A percentile compares a stretch with the other conserved stretches of the same genome.
Conservation (phyloP, 2,329 filamentous ascomycete species). For the Alternaria brassicicola region DNA sequence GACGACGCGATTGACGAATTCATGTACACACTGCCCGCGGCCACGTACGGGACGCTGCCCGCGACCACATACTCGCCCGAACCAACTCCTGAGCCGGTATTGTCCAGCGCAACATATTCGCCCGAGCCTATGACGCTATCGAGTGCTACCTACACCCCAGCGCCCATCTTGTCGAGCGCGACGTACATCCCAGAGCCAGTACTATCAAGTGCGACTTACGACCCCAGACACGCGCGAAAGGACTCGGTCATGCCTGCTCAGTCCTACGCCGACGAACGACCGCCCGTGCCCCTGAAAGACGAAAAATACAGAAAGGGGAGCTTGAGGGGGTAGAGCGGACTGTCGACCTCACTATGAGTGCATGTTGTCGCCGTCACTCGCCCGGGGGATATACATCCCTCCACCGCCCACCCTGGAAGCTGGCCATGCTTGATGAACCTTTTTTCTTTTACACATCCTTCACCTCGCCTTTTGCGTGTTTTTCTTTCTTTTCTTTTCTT, state of each 20-base stretch:
- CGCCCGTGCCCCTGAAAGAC: conserved; percentile 12
- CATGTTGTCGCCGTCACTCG: no score
- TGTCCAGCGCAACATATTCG: conserved; percentile 16
- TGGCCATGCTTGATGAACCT: background rate
- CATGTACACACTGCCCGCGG: conserved; percentile 23
- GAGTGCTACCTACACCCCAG: conserved; percentile 16
- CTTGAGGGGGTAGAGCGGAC: conserved; percentile 2
- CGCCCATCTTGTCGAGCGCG: conserved; percentile 10
- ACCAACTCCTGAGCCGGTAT: background rate
- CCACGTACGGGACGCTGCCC: conserved; percentile 19
- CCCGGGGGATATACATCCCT: no score
- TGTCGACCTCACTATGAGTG: no score
- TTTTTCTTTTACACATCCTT: no score
- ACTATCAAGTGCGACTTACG: conserved; percentile 14
- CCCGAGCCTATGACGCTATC: conserved; percentile 2
- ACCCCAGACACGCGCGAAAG: conserved; percentile 22
- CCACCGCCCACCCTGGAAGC: no score
- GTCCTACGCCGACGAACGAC: conserved; percentile 5
- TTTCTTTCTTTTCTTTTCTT: no score
- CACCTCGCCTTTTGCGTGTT: background rate
- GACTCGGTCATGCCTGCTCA: conserved; percentile 29
- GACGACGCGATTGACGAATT: conserved; percentile 37
- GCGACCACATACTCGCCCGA: conserved; percentile 21
- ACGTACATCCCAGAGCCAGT: conserved; percentile 14
- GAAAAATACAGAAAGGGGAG: conserved; percentile 16